Base-by-base conservation (phyloP, 305 asterid genomes). In the Galium porrigens region DNA sequence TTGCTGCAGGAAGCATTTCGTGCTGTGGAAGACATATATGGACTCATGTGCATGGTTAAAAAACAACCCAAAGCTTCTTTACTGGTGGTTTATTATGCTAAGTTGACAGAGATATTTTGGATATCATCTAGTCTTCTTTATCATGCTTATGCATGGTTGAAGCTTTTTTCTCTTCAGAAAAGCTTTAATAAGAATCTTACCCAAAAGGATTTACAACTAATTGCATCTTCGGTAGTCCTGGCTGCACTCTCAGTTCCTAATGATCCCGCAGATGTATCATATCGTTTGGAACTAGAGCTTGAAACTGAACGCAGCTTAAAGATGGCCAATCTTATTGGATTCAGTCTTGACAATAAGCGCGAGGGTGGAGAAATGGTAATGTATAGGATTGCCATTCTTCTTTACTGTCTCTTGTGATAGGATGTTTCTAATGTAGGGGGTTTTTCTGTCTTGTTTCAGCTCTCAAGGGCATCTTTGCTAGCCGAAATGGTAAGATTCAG, bases 111-210 rank as follows among this genome's bases (percentile, higher is more conserved):
- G 63, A 78, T 74, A 56, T 74, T 78, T 70, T 68, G 82, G 82
- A 74, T 68, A 37, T 74, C 82, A 7, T 71, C 77, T 17, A 68
- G 72, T 65, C 77, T 74, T 69, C 77, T 78, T 9, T 69, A 72
- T 63, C 79, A 74, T 66, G 77, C 73, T 37, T 74, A 78, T 66
- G 82, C 82, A 2, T 78, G 82, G 79, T 71, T 75, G 34, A 74
- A 78, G 76, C 82, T 78, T 44, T 78, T 74, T 22, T 72, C 67
- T 14, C 77, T 74, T 66, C 82, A 78, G 67, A 78, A 78, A 70
- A 74, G 72, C 66, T 78, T 78, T 59, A 78, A 78, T 62, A 74
- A 78, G 58, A 74, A 78, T 32, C 68, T 78, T 6, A 71, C 69
- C 56, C 79, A 72, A 64, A 78, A 74, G 61, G 82, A 78, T 63